Evolutionary conservation across 345 rosid species (phyloP), one percentile per base, ranked within the genome.

Genomic region (Lepidium sativum): DNA sequence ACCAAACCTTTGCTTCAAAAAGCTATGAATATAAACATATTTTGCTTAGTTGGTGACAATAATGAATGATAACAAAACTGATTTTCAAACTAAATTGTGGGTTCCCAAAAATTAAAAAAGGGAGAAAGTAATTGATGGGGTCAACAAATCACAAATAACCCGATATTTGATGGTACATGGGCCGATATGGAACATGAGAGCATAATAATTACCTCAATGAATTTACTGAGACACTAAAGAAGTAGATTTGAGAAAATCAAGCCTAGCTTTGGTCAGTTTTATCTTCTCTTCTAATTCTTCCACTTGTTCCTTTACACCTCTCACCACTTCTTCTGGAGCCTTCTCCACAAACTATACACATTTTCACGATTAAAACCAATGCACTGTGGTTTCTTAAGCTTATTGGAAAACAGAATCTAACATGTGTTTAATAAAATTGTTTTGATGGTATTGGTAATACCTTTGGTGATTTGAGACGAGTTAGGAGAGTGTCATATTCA

Each of bases 261-360:
- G 80, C 48, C 90, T 90, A 44, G 75, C 83, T 79, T 81, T 83
- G 3, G 96, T 92, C 37, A 92, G 92, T 43, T 77, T 75, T 54
- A 92, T 86, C 80, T 92, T 89, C 80, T 92, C 98, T 78, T 89
- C 88, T 31, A 82, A 81, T 78, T 92, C 96, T 54, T 82, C 91
- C 33, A 84, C 99, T 77, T 92, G 86, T 70, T 86, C 92, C 71
- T 61, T 65, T 42, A 86, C 96, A 21, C 92, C 86, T 13, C 80
- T 80, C 23, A 94, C 99, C 25, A 94, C 81, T 74, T 89, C 84
- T 80, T 86, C 83, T 0, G 95, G 96, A 73, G 97, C 97, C 76
- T 78, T 89, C 81, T 87, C 92, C 53, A 84, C 68, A 52, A 88
- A 94, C 97, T 87, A 27, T 27, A 84, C 67, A 75, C 4, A 38